Conservation (phyloP, 2,329 filamentous ascomycete species). For the Hypoxylon sp. region DNA sequence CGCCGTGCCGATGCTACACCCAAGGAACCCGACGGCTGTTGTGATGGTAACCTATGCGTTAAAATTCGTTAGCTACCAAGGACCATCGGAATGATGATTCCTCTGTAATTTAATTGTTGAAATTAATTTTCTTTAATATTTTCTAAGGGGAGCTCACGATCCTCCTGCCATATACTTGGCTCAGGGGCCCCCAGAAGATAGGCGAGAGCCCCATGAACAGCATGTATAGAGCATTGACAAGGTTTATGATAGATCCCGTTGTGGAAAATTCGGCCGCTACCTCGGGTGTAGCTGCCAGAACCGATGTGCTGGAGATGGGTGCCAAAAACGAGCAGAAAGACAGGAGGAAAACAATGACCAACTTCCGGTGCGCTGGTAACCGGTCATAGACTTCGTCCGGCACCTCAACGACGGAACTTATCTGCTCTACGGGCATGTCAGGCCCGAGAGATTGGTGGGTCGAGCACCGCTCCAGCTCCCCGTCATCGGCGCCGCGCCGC, state of each 20-base stretch:
- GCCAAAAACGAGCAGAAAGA: conserved; percentile 83
- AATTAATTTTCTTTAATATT: background rate
- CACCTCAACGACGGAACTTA: conserved; percentile 55
- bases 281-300: conserved; percentile 81
- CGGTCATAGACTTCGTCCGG: conserved; percentile 75
- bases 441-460: conserved; percentile 53
- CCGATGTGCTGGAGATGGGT: conserved; percentile 80
- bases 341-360: conserved; percentile 76
- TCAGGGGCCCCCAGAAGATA: conserved; percentile 80
- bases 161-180: conserved; percentile 73
- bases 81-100: background rate
- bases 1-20: conserved; percentile 79
- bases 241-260: conserved; percentile 77
- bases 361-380: conserved; percentile 73
- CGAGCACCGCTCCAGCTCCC: conserved; percentile 49
- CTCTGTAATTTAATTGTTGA: background rate
- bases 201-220: conserved; percentile 79
- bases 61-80: conserved; percentile 23
- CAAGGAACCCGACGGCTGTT: conserved; percentile 75
- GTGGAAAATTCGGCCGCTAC: conserved; percentile 76
- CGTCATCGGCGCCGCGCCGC: conserved; percentile 30
- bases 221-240: conserved; percentile 80
- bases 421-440: conserved; percentile 52
- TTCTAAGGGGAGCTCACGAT: conserved; percentile 59
- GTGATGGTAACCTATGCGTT: conserved; percentile 67